Evolutionary conservation across 331 rosid species (phyloP).

Genomic region (Acacia pycnantha): DNA sequence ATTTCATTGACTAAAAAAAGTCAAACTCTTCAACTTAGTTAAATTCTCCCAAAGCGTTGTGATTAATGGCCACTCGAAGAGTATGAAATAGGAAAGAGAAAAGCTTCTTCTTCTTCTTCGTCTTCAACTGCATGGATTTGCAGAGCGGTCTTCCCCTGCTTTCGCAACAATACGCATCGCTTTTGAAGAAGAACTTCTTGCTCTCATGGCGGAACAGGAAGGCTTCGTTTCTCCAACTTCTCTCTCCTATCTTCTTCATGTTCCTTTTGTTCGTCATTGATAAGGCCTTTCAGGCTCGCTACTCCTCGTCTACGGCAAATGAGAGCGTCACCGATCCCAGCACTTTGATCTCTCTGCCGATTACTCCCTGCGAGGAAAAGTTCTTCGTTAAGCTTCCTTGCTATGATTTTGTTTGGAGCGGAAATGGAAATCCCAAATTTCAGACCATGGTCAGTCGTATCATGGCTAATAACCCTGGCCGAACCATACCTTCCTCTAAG

Average conservation of each 20-base stretch:
- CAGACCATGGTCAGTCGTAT: slow-evolving; percentile 49
- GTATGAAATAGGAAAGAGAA: not conserved
- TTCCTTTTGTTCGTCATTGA: slow-evolving; percentile 70
- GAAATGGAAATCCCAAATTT: slow-evolving; percentile 40
- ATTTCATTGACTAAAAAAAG: too few relatives aligned
- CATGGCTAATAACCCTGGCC: slow-evolving; percentile 71
- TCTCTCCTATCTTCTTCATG: slow-evolving; percentile 69
- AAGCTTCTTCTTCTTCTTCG: not conserved
- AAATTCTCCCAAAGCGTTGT: too few relatives aligned
- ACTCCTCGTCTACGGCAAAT: slow-evolving; percentile 28
- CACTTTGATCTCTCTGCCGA: slow-evolving; percentile 30
- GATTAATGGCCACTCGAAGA: too few relatives aligned
- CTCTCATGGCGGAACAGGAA: slow-evolving; percentile 74
- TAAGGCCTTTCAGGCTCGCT: slow-evolving; percentile 48
- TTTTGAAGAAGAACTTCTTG: slow-evolving; percentile 58
- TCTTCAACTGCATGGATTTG: slow-evolving; percentile 30
- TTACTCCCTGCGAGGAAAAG: slow-evolving; percentile 75
- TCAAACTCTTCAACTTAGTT: too few relatives aligned
- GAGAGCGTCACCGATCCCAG: slow-evolving; percentile 46
- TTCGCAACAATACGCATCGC: slow-evolving; percentile 54
- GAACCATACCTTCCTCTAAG: slow-evolving; percentile 56
- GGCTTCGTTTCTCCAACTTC: slow-evolving; percentile 56
- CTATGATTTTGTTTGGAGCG: slow-evolving; percentile 83
- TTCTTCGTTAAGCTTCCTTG: slow-evolving; percentile 60
- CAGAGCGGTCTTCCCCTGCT: slow-evolving; percentile 48